These are phyloP conservation scores for Rhamnella rubrinervis DNA, from an alignment of 331 rosid genomes.

Conservation along the genomic window DNA sequence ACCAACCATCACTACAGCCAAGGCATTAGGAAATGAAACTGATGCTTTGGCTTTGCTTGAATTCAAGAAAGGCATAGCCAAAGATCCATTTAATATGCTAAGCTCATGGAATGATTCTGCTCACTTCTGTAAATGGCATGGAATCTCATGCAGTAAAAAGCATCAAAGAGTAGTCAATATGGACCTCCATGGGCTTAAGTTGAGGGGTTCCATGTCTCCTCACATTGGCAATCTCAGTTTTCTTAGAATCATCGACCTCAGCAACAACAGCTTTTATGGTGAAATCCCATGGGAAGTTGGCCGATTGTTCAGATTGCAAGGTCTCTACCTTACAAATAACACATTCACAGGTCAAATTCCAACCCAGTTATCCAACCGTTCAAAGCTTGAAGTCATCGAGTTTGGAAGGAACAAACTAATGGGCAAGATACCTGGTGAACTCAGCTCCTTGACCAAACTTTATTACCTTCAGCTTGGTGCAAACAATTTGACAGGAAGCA, in stretches of 20 bases:
- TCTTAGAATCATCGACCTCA: constrained; percentile 7
- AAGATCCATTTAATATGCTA: background rate
- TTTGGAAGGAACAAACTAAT: background rate
- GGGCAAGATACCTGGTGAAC: background rate
- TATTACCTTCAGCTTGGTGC: rapidly evolving
- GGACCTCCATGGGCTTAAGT: background rate
- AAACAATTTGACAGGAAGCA: constrained; percentile 1
- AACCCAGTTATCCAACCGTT: background rate
- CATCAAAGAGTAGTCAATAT: constrained; percentile 1
- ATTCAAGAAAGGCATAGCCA: background rate
- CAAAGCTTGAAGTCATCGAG: background rate
- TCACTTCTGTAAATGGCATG: constrained; percentile 9
- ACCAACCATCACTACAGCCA: no score
- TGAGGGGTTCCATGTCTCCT: background rate
- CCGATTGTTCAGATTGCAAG: background rate
- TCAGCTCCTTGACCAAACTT: constrained; percentile 1
- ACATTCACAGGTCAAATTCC: background rate
- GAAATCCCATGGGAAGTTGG: background rate
- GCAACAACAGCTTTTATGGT: background rate
- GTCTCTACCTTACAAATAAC: background rate
- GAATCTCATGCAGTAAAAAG: background rate
- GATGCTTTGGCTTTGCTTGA: background rate
- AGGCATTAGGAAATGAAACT: background rate
- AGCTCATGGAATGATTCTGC: background rate
- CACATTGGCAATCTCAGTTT: constrained; percentile 13